Percentiles rank a stretch among this genome's conserved stretches.
Evolutionary conservation across 2,329 filamentous ascomycete species (phyloP).

Genomic region (Pseudocercospora fuligena): DNA sequence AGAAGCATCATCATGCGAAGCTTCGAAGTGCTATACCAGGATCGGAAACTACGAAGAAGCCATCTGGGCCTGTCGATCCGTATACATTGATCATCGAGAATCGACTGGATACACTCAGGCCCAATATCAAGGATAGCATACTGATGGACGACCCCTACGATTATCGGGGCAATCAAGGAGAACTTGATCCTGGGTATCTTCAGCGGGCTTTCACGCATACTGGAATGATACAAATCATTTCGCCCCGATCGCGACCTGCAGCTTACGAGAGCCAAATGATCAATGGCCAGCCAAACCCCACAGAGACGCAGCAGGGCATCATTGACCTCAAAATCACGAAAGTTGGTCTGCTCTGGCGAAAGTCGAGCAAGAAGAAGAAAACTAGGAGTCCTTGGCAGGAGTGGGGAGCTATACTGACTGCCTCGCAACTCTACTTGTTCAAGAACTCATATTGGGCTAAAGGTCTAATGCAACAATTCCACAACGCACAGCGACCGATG

Average conservation of each 20-base stretch:
- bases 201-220: conserved; percentile 91
- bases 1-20: conserved; percentile 61
- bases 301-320: conserved; percentile 86
- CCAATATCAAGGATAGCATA: conserved; percentile 90
- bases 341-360: conserved; percentile 92
- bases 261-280: conserved; percentile 81
- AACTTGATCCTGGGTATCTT: conserved; percentile 77
- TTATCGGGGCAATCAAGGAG: conserved; percentile 77
- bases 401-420: conserved; percentile 95
- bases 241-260: conserved; percentile 87
- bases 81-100: conserved; percentile 93
- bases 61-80: conserved; percentile 72
- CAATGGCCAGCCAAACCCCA: conserved; percentile 54
- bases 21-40: conserved; percentile 64
- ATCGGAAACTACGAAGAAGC: conserved; percentile 73
- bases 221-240: conserved; percentile 92
- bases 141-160: conserved; percentile 88
- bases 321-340: conserved; percentile 98
- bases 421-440: conserved; percentile 97
- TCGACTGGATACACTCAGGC: conserved; percentile 80
- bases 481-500: conserved; percentile 74
- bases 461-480: conserved; percentile 81
- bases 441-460: conserved; percentile 93
- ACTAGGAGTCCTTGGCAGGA: conserved; percentile 96
- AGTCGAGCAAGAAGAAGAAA: conserved; percentile 93